These are phyloP conservation scores for Rhinocladiella mackenziei DNA, from an alignment of 2,329 filamentous ascomycete genomes.

Conservation along the genomic window DNA sequence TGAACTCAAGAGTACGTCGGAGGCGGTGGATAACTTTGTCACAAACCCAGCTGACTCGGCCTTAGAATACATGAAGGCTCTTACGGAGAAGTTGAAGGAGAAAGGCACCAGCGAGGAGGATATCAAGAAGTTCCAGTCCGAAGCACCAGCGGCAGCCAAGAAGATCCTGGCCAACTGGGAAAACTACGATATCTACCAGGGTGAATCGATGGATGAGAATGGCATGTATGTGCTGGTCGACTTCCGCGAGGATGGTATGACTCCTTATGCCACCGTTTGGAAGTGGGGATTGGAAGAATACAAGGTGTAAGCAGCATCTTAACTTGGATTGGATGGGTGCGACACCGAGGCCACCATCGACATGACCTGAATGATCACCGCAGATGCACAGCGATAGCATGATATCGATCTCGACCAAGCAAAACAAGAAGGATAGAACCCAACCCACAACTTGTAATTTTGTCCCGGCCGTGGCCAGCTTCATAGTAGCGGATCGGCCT, in stretches of 20 bases:
- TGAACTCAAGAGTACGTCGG: slow-evolving; percentile 74
- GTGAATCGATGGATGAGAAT: slow-evolving; percentile 87
- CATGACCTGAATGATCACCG: slow-evolving; percentile 11
- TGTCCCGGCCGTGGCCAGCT: no score
- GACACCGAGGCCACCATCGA: slow-evolving; percentile 2
- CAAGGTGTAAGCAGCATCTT: slow-evolving; percentile 70
- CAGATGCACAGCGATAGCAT: slow-evolving; percentile 9
- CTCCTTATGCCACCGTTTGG: slow-evolving; percentile 86
- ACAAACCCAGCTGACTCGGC: slow-evolving; percentile 1
- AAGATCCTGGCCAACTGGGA: slow-evolving; percentile 85
- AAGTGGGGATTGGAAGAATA: slow-evolving; percentile 85
- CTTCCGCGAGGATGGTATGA: slow-evolving; percentile 92
- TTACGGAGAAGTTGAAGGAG: slow-evolving; percentile 67
- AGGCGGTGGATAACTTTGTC: neutral
- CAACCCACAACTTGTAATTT: no score
- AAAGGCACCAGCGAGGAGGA: slow-evolving; percentile 60
- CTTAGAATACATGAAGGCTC: slow-evolving; percentile 82
- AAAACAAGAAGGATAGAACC: slow-evolving; percentile 13
- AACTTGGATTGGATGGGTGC: slow-evolving; percentile 1
- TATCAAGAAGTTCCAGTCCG: slow-evolving; percentile 74
- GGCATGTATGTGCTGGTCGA: slow-evolving; percentile 67
- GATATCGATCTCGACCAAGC: slow-evolving; percentile 10
- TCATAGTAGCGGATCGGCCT: no score
- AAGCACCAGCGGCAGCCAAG: slow-evolving; percentile 72
- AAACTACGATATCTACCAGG: slow-evolving; percentile 92